Base-by-base conservation (phyloP, 108 stramenopile species). In the Pseudonitzschia multiseries region DNA sequence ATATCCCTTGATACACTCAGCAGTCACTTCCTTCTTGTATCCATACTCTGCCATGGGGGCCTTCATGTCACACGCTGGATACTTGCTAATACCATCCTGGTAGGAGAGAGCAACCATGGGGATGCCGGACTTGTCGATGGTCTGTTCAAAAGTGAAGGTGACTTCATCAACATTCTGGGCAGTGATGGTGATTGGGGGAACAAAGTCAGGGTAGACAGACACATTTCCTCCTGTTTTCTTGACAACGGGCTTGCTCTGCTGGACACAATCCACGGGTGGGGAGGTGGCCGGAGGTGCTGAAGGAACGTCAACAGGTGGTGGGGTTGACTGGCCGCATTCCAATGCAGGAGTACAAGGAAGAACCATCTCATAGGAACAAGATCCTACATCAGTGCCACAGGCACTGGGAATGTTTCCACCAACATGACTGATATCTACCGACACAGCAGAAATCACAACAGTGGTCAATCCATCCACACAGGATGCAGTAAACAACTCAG, bases 1-100 rank as follows among this genome's bases (percentile, higher is more conserved):
- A 41, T 65, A 65, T 44, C 64, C 64, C 18, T 5, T 40, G 40
- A 31, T 65, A 65, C 64, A 65, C 40, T 41, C 22, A 24, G 64
- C 64, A 20, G 64, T 65, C 17, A 26, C 21, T 5, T 22, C 26
- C 21, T 13, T 59, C 14, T 22, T 9, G 27, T 15, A 26, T 31
- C 29, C 29, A 27, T 22, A 59, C 21, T 26, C 24, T 26, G 27
- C 57, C 15, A 26, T 27, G 29, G 24, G 24, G 15, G 57, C 15
- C 27, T 59, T 26, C 57, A 59, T 59, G 10, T 59, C 57, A 27
- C 57, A 59, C 29, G 5, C 26, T 3, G 27, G 27, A 10, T 17
- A 51, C 21, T 27, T 26, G 15, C 10, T 27, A 26, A 24, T 12
- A 17, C 8, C 57, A 4, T 59, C 57, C 15, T 26, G 57, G 29